Percentiles rank a stretch among this genome's conserved stretches.
Evolutionary conservation across 2,329 filamentous ascomycete species (phyloP).

Genomic region (Penicillium sp.): DNA sequence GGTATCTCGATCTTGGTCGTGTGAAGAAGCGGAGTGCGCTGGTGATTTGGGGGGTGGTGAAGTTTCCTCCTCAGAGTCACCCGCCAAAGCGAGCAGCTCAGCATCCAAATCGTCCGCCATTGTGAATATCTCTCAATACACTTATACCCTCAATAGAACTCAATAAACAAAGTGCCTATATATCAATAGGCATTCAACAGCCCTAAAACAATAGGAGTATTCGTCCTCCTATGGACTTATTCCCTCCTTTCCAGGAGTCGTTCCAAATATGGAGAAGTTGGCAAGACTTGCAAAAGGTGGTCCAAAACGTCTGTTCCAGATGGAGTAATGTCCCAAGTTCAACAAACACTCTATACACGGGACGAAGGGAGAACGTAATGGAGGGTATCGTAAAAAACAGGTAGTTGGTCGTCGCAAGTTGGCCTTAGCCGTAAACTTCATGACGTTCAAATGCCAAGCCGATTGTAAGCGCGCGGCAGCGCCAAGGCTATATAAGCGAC

Average conservation of each 20-base stretch:
- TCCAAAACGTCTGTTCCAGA: neutral
- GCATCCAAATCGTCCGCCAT: slow-evolving; percentile 87
- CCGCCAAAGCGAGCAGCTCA: slow-evolving; percentile 88
- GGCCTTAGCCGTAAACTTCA: slow-evolving; percentile 25
- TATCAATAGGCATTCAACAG: neutral
- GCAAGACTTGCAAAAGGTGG: neutral
- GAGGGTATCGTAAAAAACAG: slow-evolving; percentile 20
- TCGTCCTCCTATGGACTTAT: neutral
- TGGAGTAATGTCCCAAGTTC: neutral
- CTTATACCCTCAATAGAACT: neutral
- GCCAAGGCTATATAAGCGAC: slow-evolving; percentile 10
- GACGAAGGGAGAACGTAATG: slow-evolving; percentile 7
- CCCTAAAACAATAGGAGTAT: neutral
- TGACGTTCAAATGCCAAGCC: slow-evolving; percentile 35
- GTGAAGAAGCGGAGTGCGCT: slow-evolving; percentile 52
- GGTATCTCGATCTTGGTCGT: slow-evolving; percentile 39
- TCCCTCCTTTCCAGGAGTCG: neutral
- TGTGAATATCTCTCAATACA: slow-evolving; percentile 29
- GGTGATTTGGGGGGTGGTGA: slow-evolving; percentile 55
- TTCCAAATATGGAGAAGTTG: slow-evolving; percentile 1
- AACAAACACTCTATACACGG: slow-evolving; percentile 10
- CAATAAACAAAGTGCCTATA: neutral
- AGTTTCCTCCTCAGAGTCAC: slow-evolving; percentile 57
- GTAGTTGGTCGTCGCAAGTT: slow-evolving; percentile 21
- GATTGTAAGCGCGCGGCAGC: slow-evolving; percentile 34